phyloP scores from a whole-genome alignment of 169 alveolate genomes.

The Theileria orientalis region DNA sequence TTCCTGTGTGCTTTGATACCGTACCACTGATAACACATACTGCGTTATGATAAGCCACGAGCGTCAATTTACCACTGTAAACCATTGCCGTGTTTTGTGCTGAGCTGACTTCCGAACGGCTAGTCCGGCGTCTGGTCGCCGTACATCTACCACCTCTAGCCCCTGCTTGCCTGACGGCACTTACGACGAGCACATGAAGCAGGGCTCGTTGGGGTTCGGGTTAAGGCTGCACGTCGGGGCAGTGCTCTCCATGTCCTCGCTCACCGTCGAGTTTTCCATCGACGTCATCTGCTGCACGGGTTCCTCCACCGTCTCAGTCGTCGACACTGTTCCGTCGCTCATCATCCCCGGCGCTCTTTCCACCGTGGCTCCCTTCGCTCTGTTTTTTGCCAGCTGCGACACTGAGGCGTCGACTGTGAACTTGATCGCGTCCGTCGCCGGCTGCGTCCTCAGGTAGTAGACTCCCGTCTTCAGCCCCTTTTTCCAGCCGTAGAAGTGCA shows the following conservation, averaged over 20 bases:
- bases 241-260: slow-evolving; percentile 25
- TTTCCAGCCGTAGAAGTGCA: slow-evolving; percentile 99
- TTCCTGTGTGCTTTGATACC: no score
- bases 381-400: slow-evolving; percentile 67
- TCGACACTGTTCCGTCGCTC: slow-evolving; percentile 55
- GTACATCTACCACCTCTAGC: no score
- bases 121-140: no score
- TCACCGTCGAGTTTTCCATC: neutral
- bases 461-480: slow-evolving; percentile 96
- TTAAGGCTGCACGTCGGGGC: slow-evolving; percentile 51
- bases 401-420: slow-evolving; percentile 92
- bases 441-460: slow-evolving; percentile 95
- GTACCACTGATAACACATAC: no score
- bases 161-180: no score
- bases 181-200: slow-evolving; percentile 77
- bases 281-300: slow-evolving; percentile 27
- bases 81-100: no score
- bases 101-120: no score
- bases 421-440: slow-evolving; percentile 97
- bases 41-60: no score
- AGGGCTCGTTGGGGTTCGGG: slow-evolving; percentile 70
- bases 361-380: slow-evolving; percentile 21
- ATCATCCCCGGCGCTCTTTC: slow-evolving; percentile 23
- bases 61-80: no score
- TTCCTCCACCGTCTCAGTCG: slow-evolving; percentile 51